Conservation (phyloP, 495 filamentous ascomycete genomes). For the Penicillium maclennaniae region DNA sequence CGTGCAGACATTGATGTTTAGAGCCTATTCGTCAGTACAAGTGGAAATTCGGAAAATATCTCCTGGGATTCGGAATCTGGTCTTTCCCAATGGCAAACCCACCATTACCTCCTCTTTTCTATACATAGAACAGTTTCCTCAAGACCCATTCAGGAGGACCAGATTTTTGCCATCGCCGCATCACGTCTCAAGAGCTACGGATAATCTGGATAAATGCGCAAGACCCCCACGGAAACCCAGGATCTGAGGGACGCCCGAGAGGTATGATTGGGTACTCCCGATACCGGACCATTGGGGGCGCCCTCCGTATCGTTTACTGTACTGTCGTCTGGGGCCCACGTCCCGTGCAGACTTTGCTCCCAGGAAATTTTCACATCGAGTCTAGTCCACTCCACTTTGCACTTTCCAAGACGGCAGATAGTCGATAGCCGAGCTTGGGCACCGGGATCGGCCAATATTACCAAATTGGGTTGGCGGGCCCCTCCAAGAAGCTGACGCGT, state of each 20-base stretch:
- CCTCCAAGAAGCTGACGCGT: slow-evolving; percentile 41
- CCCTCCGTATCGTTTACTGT: slow-evolving; percentile 7
- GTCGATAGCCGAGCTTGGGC: slow-evolving; percentile 49
- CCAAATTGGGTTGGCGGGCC: neutral
- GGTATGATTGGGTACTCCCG: slow-evolving; percentile 18
- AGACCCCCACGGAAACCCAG: neutral
- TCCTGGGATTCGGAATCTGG: neutral
- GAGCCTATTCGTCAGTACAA: neutral
- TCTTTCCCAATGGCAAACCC: neutral
- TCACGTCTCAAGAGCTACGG: slow-evolving; percentile 1
- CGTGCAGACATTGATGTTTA: slow-evolving; percentile 16
- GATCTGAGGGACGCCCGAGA: neutral
- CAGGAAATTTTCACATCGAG: neutral
- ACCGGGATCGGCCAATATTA: slow-evolving; percentile 33
- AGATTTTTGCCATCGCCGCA: neutral
- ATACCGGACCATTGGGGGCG: slow-evolving; percentile 21
- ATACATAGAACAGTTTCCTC: slow-evolving; percentile 4
- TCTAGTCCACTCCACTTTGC: slow-evolving; percentile 17
- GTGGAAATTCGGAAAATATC: too few relatives aligned
- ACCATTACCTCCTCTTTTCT: neutral
- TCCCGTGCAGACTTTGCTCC: slow-evolving; percentile 12
- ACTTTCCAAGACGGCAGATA: slow-evolving; percentile 39
- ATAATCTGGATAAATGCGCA: slow-evolving; percentile 7
- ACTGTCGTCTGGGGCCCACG: slow-evolving; percentile 11
- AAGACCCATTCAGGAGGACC: neutral